phyloP scores from a whole-genome alignment of 1,284 basidiomycete genomes.

The Leccinum laetum region DNA sequence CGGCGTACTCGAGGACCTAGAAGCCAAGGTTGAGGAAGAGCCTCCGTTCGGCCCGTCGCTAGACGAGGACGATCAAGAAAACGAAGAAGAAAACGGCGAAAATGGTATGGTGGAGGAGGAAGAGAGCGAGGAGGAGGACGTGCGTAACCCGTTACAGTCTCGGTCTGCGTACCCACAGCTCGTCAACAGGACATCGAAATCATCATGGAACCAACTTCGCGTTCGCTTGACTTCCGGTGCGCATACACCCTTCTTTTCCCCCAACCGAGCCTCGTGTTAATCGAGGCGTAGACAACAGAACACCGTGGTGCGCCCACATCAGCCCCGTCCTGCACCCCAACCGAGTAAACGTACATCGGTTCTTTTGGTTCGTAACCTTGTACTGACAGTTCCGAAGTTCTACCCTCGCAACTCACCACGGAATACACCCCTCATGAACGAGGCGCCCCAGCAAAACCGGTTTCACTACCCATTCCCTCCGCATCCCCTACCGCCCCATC shows the following conservation, averaged over 20 bases:
- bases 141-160: slow-evolving; percentile 19
- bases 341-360: slow-evolving; percentile 32
- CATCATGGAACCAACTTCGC: slow-evolving; percentile 70
- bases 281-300: slow-evolving; percentile 30
- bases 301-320: slow-evolving; percentile 21
- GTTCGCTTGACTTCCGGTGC: slow-evolving; percentile 74
- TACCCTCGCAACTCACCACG: slow-evolving; percentile 73
- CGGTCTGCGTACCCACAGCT: slow-evolving; percentile 7
- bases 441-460: slow-evolving; percentile 38
- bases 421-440: slow-evolving; percentile 90
- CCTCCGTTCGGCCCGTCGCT: slow-evolving; percentile 28
- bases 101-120: slow-evolving; percentile 31
- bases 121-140: slow-evolving; percentile 45
- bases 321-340: slow-evolving; percentile 27
- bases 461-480: slow-evolving; percentile 24
- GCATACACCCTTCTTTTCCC: slow-evolving; percentile 16
- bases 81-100: slow-evolving; percentile 29
- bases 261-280: background rate
- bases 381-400: slow-evolving; percentile 24
- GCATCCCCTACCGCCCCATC: slow-evolving; percentile 19
- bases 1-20: slow-evolving; percentile 47
- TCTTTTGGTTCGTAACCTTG: background rate
- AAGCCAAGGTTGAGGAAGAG: slow-evolving; percentile 42
- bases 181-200: slow-evolving; percentile 69
- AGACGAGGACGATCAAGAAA: slow-evolving; percentile 31